These are phyloP conservation scores for Rhynchospora breviuscula DNA, from an alignment of 176 grass and related monocot genomes.

Conservation along the genomic window DNA sequence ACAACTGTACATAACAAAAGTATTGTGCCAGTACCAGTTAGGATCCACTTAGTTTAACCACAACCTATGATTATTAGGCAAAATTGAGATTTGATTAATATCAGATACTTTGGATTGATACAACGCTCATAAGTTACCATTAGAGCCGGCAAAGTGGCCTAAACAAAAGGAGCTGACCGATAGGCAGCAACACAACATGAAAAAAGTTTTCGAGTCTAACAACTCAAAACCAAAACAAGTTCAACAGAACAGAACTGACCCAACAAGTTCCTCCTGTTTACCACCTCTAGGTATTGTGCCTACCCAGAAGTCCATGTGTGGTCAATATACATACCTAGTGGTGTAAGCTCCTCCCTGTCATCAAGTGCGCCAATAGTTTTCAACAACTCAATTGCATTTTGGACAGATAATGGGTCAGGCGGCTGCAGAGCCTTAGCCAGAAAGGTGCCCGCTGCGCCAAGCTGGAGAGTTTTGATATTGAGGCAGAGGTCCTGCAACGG, in stretches of 20 bases:
- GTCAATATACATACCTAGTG: slow-evolving; percentile 43
- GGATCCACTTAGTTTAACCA: neutral
- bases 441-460: slow-evolving; percentile 67
- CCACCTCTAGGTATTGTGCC: neutral
- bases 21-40: neutral
- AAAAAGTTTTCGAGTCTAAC: neutral
- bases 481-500: slow-evolving; percentile 95
- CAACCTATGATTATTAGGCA: neutral
- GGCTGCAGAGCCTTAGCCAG: slow-evolving; percentile 90
- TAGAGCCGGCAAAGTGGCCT: neutral
- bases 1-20: neutral
- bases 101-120: neutral
- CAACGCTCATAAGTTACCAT: neutral
- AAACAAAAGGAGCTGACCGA: neutral
- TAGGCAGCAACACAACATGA: neutral
- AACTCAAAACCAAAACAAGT: neutral
- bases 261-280: neutral
- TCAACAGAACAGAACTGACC: neutral
- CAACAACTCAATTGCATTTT: slow-evolving; percentile 86
- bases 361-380: slow-evolving; percentile 88
- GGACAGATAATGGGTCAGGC: slow-evolving; percentile 76
- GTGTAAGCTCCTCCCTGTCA: slow-evolving; percentile 83
- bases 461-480: slow-evolving; percentile 86
- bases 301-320: neutral
- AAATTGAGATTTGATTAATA: neutral